Base-by-base conservation (phyloP, 2,329 filamentous ascomycete genomes). In the Septoria linicola region DNA sequence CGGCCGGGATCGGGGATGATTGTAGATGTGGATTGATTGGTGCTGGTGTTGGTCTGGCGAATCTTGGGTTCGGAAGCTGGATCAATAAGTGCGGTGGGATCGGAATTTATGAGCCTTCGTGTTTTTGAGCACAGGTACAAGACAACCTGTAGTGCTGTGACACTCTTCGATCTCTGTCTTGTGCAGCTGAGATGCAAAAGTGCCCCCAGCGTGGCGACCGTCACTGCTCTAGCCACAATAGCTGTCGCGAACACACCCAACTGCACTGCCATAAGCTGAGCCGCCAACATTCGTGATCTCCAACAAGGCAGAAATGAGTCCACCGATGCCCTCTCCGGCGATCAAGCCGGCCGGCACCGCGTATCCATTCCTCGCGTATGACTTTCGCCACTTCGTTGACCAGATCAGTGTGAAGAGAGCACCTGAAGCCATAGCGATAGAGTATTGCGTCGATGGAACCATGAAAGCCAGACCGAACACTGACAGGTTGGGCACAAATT, bases 281-380 rank as follows among this genome's bases (percentile, higher is more conserved):
- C 72, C 71, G 7, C 61, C 59, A 25, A 71, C 66, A 27, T 66
- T 64, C 1, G 63, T 68, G 42, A 75, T 67, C 61, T 75, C 70
- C 57, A 74, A 65, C 10, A 74, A 56, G 6, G 80, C 79, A 55
- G 80, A 80, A 36, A 83, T 62, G 3, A 82, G 77, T 48, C 80
- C 80, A 19, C 80, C 80, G 41, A 82, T 73, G 27, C 80, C 80
- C 67, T 83, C 80, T 13, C 80, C 80, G 2, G 80, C 80, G 63
- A 82, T 82, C 58, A 81, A 71, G 21, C 80, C 80, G 14, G 78
- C 76, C 2, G 76, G 80, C 20, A 82, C 70, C 8, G 78, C 78
- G 60, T 81, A 83, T 14, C 52, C 47, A 32, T 51, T 51, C 21
- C 69, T 73, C 78, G 48, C 67, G 69, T 44, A 55, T 1, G 37